Conservation (phyloP, 2,329 filamentous ascomycete genomes). For the Penicillium palitans region DNA sequence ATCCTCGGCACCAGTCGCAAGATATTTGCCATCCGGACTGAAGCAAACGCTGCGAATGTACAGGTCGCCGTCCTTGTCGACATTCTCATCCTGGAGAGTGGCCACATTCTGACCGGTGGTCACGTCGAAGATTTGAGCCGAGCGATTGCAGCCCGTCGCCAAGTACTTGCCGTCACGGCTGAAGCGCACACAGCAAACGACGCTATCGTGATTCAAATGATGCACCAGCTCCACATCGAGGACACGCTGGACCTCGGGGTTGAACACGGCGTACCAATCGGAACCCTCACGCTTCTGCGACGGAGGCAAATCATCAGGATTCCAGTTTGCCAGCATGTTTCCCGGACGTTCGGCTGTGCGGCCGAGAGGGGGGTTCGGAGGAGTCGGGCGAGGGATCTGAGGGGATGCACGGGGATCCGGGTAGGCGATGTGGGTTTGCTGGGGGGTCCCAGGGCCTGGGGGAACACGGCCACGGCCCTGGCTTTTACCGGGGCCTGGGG, state of each 20-base stretch:
- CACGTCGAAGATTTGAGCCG: constrained; percentile 99
- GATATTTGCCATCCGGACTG: constrained; percentile 89
- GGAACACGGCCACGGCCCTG: constrained; percentile 63
- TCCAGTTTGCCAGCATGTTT: constrained; percentile 79
- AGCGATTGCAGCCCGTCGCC: constrained; percentile 94
- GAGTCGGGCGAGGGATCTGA: constrained; percentile 80
- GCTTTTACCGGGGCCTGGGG: constrained; percentile 73
- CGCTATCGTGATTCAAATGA: constrained; percentile 88
- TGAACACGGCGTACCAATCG: constrained; percentile 98
- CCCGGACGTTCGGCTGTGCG: constrained; percentile 50
- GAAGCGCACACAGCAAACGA: constrained; percentile 97
- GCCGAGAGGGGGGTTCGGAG: constrained; percentile 54
- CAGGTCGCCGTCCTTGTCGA: constrained; percentile 84
- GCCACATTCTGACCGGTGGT: constrained; percentile 82
- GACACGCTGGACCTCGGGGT: constrained; percentile 82
- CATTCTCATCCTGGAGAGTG: constrained; percentile 82
- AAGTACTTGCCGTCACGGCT: constrained; percentile 94
- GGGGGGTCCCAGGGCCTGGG: constrained; percentile 76
- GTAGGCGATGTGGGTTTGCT: constrained; percentile 87
- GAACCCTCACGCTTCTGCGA: constrained; percentile 84
- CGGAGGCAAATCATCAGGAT: constrained; percentile 79
- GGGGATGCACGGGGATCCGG: constrained; percentile 80
- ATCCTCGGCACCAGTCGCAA: constrained; percentile 95
- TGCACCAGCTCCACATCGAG: constrained; percentile 94
- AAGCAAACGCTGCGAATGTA: constrained; percentile 99